Percentiles rank a stretch among this genome's conserved stretches.
phyloP scores from a whole-genome alignment of 2,329 filamentous ascomycete species.

The Cladosporium sp. region DNA sequence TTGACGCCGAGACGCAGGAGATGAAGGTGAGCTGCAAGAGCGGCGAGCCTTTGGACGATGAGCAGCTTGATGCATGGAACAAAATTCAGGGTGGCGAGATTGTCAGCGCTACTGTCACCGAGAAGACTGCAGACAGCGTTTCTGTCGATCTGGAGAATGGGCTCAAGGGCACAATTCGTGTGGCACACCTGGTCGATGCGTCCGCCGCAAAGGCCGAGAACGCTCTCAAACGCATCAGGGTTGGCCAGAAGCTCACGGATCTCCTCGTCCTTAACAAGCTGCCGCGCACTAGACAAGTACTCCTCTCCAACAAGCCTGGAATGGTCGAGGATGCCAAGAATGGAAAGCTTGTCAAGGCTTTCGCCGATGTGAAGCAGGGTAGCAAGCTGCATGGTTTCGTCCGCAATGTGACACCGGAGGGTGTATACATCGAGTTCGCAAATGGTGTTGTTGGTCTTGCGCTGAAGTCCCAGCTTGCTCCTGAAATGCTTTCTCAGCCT shows the following conservation, averaged over 20 bases:
- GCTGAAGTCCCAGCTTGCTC: conserved; percentile 68
- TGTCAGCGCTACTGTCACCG: conserved; percentile 62
- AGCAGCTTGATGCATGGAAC: conserved; percentile 66
- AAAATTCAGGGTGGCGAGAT: conserved; percentile 66
- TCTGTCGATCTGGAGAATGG: conserved; percentile 68
- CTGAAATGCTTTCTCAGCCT: conserved; percentile 60
- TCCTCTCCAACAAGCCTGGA: conserved; percentile 75
- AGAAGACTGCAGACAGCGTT: conserved; percentile 38
- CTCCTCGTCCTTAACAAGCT: conserved; percentile 85
- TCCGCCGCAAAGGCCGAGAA: conserved; percentile 71
- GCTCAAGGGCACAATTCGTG: conserved; percentile 69
- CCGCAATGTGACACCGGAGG: conserved; percentile 72
- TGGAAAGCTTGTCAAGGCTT: conserved; percentile 62
- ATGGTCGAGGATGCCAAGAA: conserved; percentile 69
- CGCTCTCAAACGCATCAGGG: conserved; percentile 71
- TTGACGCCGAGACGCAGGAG: conserved; percentile 63
- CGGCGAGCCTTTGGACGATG: conserved; percentile 68
- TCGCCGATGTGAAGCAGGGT: conserved; percentile 66
- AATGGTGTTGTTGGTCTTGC: conserved; percentile 70
- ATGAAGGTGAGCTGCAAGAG: conserved; percentile 93
- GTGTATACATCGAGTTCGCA: conserved; percentile 83
- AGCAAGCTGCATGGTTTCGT: conserved; percentile 71
- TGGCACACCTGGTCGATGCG: conserved; percentile 79
- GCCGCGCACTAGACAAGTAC: conserved; percentile 66
- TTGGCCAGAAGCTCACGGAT: conserved; percentile 75